Base-by-base conservation (phyloP, 257 asterid species). In the Forsythia viridissima region DNA sequence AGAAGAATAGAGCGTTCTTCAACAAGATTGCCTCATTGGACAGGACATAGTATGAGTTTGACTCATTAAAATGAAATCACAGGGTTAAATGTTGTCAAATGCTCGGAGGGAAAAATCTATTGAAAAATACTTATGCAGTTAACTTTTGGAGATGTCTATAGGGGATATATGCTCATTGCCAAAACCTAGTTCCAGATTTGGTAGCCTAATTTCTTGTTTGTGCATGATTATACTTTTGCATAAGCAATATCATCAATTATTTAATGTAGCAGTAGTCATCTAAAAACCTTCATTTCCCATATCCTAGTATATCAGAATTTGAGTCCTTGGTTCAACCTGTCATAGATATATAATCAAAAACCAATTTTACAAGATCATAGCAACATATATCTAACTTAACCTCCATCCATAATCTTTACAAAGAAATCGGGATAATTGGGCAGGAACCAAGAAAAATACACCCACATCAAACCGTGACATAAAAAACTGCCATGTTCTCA, bases 321-420 rank as follows among this genome's bases (percentile, higher is more conserved):
- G 30, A 55, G 30, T n/a, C 34, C 21, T 8, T 21, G 68, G 37
- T 7, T 61, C 68, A 61, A 61, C 16, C 13, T 8, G 12, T 30
- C 13, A 10, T 21, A 63, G 39, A 38, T 24, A 63, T 8, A 24
- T 63, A 39, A 63, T 63, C 70, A 63, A 21, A 61, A 63, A 24
- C 13, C 37, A 24, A 63, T 4, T 21, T 55, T 55, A 55, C 30
- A 55, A 55, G 5, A n/a, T 16, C 5, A 55, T 5, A 55, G 65
- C 10, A 16, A 55, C 21, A 9, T 55, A 55, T 6, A 5, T n/a
- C 30, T 21, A 67, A 15, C 77, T 20, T 9, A 39, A 37, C 68
- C 24, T 69, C 65, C 55, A 46, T 78, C 82, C 67, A 68, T 71
- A 37, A 42, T 43, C 71, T n/a, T 30, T 75, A 79, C 79, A 18